A percentile compares a stretch with the other conserved stretches of the same genome.
phyloP scores from a whole-genome alignment of 163 green algal species.

The Scenedesmus sp. region DNA sequence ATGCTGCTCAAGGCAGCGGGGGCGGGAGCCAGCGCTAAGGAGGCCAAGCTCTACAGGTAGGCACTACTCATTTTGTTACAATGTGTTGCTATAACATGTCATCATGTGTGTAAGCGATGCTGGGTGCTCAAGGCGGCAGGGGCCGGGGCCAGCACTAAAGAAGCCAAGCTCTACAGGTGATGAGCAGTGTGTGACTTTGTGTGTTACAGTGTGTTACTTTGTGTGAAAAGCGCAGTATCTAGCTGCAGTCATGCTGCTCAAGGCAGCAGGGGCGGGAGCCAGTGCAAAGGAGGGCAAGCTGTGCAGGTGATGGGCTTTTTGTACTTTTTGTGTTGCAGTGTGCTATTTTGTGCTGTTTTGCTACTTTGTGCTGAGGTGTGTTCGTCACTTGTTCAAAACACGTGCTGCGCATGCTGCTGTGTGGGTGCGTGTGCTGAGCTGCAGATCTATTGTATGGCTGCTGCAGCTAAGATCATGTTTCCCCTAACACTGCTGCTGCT shows the following conservation, averaged over 20 bases:
- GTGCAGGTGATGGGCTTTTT: no score
- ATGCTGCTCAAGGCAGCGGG: slow-evolving; percentile 49
- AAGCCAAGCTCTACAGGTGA: slow-evolving; percentile 27
- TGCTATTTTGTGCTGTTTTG: no score
- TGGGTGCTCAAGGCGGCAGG: slow-evolving; percentile 42
- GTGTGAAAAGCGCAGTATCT: not conserved
- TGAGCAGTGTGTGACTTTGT: not conserved
- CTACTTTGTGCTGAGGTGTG: no score
- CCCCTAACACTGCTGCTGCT: not conserved
- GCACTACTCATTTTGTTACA: not conserved
- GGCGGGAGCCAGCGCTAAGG: not conserved
- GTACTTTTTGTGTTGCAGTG: no score
- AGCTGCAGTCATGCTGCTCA: slow-evolving; percentile 26
- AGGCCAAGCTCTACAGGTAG: slow-evolving; percentile 15
- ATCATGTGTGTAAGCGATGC: no score
- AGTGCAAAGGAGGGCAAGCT: not conserved
- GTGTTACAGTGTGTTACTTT: not conserved
- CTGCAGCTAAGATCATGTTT: not conserved
- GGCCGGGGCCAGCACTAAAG: not conserved
- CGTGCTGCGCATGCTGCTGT: not conserved
- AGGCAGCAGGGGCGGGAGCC: not conserved
- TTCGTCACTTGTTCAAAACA: no score
- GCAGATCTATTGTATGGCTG: no score
- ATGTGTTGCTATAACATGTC: no score
- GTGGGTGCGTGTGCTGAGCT: no score